phyloP scores from a whole-genome alignment of 1,284 basidiomycete species.

The Cutaneotrichosporon cavernicola region DNA sequence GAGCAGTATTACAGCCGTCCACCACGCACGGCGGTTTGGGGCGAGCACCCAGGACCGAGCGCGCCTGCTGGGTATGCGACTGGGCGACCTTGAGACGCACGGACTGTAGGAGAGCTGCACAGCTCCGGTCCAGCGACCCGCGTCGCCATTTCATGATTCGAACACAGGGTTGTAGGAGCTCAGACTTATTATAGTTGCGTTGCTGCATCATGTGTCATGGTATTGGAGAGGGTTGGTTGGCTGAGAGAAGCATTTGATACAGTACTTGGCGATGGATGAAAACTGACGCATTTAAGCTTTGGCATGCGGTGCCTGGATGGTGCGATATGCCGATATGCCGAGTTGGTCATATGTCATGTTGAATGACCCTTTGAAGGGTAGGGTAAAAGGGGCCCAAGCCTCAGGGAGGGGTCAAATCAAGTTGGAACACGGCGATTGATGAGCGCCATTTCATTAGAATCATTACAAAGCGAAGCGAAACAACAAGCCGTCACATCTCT shows the following conservation, averaged over 20 bases:
- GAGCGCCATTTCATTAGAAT: too few relatives aligned
- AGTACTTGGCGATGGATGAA: too few relatives aligned
- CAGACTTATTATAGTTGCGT: not conserved
- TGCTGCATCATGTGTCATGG: not conserved
- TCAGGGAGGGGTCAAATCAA: too few relatives aligned
- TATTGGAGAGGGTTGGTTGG: too few relatives aligned
- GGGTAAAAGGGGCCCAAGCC: too few relatives aligned
- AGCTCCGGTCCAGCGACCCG: not conserved
- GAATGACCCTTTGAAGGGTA: not conserved
- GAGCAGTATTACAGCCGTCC: not conserved
- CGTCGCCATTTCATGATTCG: not conserved
- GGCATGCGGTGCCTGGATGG: not conserved
- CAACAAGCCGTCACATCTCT: not conserved
- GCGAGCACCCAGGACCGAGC: not conserved
- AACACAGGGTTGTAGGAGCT: not conserved
- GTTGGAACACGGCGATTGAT: too few relatives aligned
- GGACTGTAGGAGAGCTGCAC: not conserved
- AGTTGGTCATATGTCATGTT: not conserved
- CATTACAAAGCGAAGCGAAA: too few relatives aligned
- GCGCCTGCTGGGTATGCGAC: conserved; percentile 7
- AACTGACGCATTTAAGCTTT: not conserved
- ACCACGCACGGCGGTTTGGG: not conserved
- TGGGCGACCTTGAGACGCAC: not conserved
- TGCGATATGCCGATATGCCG: not conserved
- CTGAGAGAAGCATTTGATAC: too few relatives aligned